These are phyloP conservation scores for Suillus brevipes DNA, from an alignment of 768 basidiomycete species.

Conservation along the genomic window DNA sequence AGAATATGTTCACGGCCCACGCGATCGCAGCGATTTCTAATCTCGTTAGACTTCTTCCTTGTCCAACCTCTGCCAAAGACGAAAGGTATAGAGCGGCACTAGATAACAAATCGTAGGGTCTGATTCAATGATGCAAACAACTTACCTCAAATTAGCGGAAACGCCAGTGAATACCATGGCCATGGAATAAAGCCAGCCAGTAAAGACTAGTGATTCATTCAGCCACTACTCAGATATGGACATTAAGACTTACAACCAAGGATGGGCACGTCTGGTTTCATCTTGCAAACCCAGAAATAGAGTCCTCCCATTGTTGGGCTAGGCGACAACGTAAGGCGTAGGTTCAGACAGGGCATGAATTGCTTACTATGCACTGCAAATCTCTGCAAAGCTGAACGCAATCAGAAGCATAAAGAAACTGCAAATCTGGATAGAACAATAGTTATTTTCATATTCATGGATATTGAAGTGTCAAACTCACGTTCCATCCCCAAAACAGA, in stretches of 20 bases:
- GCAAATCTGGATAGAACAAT: conserved; percentile 40
- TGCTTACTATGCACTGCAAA: conserved; percentile 57
- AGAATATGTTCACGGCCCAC: conserved; percentile 57
- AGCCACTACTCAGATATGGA: neutral
- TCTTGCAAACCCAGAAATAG: conserved; percentile 65
- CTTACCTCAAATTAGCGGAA: conserved; percentile 54
- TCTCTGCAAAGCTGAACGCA: conserved; percentile 55
- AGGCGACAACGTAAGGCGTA: conserved; percentile 3
- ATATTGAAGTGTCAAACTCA: conserved; percentile 24
- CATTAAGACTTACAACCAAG: conserved; percentile 46
- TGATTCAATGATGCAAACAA: neutral
- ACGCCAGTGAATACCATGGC: conserved; percentile 62
- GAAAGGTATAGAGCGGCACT: conserved; percentile 58
- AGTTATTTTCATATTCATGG: neutral
- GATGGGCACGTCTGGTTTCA: conserved; percentile 54
- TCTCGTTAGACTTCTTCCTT: conserved; percentile 42
- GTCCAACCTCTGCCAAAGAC: conserved; percentile 51
- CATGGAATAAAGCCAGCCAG: conserved; percentile 62
- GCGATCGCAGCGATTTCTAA: conserved; percentile 54
- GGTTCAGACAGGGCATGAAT: neutral
- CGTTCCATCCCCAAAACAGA: conserved; percentile 66
- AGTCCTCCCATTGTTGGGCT: conserved; percentile 59
- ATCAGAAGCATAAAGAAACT: conserved; percentile 60
- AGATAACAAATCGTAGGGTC: neutral
- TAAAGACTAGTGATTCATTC: conserved; percentile 35